Base-by-base conservation (phyloP, 306 rosid genomes). In the Prosopis cineraria region DNA sequence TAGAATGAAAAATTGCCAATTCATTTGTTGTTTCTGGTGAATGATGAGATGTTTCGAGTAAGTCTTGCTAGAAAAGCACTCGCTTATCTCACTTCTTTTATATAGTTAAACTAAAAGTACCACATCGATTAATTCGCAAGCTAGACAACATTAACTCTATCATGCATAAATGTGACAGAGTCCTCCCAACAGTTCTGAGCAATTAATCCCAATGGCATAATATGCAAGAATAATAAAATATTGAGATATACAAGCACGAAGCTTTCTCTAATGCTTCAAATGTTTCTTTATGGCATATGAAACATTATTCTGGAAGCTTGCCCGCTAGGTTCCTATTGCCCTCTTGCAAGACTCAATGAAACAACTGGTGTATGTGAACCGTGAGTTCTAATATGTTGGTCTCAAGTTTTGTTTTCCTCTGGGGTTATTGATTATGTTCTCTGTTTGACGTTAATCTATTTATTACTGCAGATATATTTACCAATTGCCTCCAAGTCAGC, bases 321-420 rank as follows among this genome's bases (percentile, higher is more conserved):
- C 78, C 99, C 99, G 25, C 84, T 90, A 65, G 99, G 99, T 85
- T 90, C 99, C 27, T 83, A 93, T 75, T 95, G 99, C 58, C 97
- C 99, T 84, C 73, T 81, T 70, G 98, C 99, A 34, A 88, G 70
- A 27, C 92, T 93, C 80, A 87, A 93, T 78, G 83, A 64, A 77
- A 58, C 96, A 44, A 91, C 96, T 10, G 98, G 99, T 72, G 40
- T 91, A 74, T 95, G 99, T 76, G 94, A 93, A 83, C 99, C 98
- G 99, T 95, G 82, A 95, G 99, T 90, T 72, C 64, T 59, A 74
- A 75, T n/a, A n/a, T 80, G 67, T 80, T 81, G 66, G 36, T 47
- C 68, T 74, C 7, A 58, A 7, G 0, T 36, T 70, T 56, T 64
- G 19, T 25, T 59, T 71, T 62, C 1, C 27, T 70, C 66, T 7